Evolutionary conservation across 768 basidiomycete species (phyloP).

Genomic region (Boletus tylopilopsis): DNA sequence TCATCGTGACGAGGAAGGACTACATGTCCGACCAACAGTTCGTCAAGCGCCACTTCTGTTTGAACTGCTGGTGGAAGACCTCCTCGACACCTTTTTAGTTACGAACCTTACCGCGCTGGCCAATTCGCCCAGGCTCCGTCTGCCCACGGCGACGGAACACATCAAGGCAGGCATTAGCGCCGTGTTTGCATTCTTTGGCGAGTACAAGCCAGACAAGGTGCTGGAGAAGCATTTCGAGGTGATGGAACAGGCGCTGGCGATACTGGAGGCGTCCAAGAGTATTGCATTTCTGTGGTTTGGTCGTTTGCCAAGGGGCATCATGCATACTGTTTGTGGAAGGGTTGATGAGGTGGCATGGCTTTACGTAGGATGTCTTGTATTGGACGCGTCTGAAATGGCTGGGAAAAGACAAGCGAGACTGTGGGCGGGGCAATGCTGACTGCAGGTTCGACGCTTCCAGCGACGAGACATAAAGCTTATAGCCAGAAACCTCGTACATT

Average conservation of each 20-base stretch:
- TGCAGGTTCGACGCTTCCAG: too few species aligned
- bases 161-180: too few species aligned
- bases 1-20: conserved; percentile 93
- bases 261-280: conserved; percentile 83
- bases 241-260: conserved; percentile 73
- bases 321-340: too few species aligned
- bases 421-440: too few species aligned
- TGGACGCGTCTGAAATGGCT: too few species aligned
- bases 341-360: too few species aligned
- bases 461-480: too few species aligned
- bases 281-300: conserved; percentile 64
- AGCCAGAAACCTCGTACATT: too few species aligned
- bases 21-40: conserved; percentile 94
- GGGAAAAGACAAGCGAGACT: too few species aligned
- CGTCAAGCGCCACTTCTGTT: conserved; percentile 87
- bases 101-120: conserved; percentile 85
- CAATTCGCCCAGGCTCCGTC: conserved; percentile 77
- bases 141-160: conserved; percentile 28
- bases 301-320: too few species aligned
- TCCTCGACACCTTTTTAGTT: conserved; percentile 87
- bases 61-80: conserved; percentile 88
- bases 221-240: conserved; percentile 83
- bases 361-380: too few species aligned
- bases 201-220: neutral
- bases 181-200: too few species aligned